Conservation (phyloP, 1,284 basidiomycete species). For the Ustilago hordei region DNA sequence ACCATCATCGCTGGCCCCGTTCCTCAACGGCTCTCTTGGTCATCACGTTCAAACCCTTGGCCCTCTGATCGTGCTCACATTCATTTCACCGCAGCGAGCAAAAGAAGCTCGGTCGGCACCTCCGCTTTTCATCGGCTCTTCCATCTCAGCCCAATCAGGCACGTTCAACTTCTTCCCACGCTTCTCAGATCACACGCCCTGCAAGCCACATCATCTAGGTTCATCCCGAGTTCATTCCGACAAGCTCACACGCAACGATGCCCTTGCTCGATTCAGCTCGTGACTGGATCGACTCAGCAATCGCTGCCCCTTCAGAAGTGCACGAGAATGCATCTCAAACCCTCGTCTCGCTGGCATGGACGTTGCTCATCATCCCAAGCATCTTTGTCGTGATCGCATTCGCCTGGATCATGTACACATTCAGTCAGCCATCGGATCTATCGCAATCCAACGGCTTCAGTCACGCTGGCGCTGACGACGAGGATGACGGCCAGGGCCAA, state of each 20-base stretch:
- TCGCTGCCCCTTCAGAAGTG: conserved; percentile 3
- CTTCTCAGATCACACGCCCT: not conserved
- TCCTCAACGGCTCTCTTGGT: not conserved
- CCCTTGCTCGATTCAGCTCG: conserved; percentile 11
- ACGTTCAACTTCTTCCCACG: not conserved
- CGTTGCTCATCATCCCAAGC: conserved; percentile 41
- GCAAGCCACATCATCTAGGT: not conserved
- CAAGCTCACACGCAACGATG: conserved; percentile 9
- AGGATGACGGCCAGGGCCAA: conserved; percentile 9
- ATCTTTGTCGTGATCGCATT: conserved; percentile 41
- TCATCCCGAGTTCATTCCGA: not conserved
- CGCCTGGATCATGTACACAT: conserved; percentile 38
- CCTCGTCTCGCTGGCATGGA: conserved; percentile 48
- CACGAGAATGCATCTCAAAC: conserved; percentile 30
- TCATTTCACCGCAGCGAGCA: not conserved
- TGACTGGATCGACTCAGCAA: conserved; percentile 12
- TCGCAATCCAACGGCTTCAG: conserved; percentile 24
- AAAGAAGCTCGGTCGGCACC: not conserved
- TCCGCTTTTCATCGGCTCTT: conserved; percentile 1
- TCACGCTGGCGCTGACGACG: conserved; percentile 15
- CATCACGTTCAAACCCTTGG: not conserved
- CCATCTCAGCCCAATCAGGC: not conserved
- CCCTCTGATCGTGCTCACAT: not conserved
- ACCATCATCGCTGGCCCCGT: no score
- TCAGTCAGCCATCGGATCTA: conserved; percentile 39